Conservation (phyloP, 2,329 filamentous ascomycete genomes). For the Fusarium sp. region DNA sequence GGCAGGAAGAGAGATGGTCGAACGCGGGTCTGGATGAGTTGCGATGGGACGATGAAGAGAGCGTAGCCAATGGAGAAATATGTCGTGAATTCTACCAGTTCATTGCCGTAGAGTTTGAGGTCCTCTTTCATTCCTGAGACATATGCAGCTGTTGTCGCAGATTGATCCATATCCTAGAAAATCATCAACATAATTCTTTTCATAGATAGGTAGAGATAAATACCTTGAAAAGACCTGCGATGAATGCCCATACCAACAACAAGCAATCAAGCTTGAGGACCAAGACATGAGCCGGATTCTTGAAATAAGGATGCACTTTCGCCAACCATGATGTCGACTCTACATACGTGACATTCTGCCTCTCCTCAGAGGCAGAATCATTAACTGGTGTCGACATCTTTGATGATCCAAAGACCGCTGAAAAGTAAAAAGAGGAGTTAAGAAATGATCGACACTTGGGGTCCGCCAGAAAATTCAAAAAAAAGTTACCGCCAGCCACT, state of each 20-base stretch:
- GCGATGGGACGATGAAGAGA: slow-evolving; percentile 34
- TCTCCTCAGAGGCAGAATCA: neutral
- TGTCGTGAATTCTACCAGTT: slow-evolving; percentile 38
- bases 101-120: slow-evolving; percentile 22
- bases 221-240: slow-evolving; percentile 28
- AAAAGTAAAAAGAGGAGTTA: neutral
- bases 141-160: slow-evolving; percentile 32
- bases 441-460: slow-evolving; percentile 4
- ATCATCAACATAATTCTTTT: neutral
- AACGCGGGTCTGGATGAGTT: slow-evolving; percentile 36
- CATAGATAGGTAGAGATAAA: accelerated
- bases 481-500: neutral
- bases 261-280: slow-evolving; percentile 44
- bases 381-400: slow-evolving; percentile 17
- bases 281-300: slow-evolving; percentile 41
- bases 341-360: neutral
- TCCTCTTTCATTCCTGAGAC: slow-evolving; percentile 40
- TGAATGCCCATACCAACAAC: slow-evolving; percentile 40
- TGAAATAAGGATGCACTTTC: slow-evolving; percentile 44
- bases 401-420: neutral
- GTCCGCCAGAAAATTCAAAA: neutral
- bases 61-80: slow-evolving; percentile 41
- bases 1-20: slow-evolving; percentile 36
- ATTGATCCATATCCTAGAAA: slow-evolving; percentile 38
- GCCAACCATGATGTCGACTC: slow-evolving; percentile 44